Evolutionary conservation across 371 early-diverging fungal species (phyloP).

Genomic region (Mycotypha africana): DNA sequence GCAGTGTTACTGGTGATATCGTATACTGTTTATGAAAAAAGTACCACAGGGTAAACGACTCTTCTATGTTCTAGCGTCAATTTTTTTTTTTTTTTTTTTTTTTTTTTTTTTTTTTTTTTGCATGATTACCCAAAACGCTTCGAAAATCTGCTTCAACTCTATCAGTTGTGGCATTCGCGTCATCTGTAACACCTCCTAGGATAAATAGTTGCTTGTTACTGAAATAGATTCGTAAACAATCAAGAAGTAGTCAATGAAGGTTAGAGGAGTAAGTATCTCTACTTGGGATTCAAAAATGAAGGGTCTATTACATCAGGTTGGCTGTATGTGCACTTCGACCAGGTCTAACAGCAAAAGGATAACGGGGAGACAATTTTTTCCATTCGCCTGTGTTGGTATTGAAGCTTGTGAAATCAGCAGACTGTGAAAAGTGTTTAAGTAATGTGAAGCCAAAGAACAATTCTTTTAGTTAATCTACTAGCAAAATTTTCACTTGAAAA

Average conservation of each 20-base stretch:
- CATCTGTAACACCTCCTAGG: constrained; percentile 26
- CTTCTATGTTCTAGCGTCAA: too few species aligned
- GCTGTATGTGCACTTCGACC: constrained; percentile 27
- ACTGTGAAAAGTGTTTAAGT: constrained; percentile 6
- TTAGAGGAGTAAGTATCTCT: too few species aligned
- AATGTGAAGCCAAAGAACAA: background rate
- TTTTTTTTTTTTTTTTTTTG: background rate
- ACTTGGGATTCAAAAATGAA: too few species aligned
- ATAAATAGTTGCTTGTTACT: constrained; percentile 35
- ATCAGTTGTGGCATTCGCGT: constrained; percentile 1
- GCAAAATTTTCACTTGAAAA: too few species aligned
- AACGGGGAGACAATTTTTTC: constrained; percentile 11
- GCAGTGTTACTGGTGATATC: constrained; percentile 28
- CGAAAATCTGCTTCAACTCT: constrained; percentile 23
- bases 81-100: too few species aligned
- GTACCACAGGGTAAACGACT: too few species aligned
- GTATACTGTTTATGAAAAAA: constrained; percentile 22
- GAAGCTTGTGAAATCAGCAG: constrained; percentile 20
- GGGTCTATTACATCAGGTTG: constrained; percentile 33
- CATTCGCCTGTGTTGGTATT: constrained; percentile 16
- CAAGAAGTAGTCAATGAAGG: too few species aligned
- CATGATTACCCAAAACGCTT: constrained; percentile 31
- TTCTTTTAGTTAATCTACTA: too few species aligned
- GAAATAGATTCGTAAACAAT: too few species aligned
- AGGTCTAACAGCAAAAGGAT: constrained; percentile 22